Evolutionary conservation across 257 asterid genomes (phyloP), one percentile per base, ranked within the genome.

Genomic region (Forsythia viridissima): DNA sequence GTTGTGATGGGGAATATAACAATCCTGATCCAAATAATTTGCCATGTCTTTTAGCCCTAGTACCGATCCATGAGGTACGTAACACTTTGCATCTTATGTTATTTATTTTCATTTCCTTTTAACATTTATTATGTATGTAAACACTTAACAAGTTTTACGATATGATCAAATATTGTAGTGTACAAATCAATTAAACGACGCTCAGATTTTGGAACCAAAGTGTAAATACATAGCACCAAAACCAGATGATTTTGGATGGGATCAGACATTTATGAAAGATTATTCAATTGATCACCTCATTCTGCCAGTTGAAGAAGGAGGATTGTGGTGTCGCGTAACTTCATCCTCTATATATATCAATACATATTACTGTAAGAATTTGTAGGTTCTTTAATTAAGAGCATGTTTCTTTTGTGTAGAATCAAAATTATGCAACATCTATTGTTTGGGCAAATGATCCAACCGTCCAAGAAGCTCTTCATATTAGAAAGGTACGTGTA

Each of bases 281-380:
- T n/a, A 61, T 13, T 24, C 34, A 20, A 66, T 18, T 8, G 70
- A 75, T 13, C 65, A n/a, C 2, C n/a, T 76, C 8, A 73, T 71
- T 52, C 48, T 39, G 8, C 71, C 42, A 8, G n/a, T 77, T 57
- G 36, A 65, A 30, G 43, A 40, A 37, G 48, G 72, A 15, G 30
- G 20, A 39, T 24, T 75, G 7, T 39, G 81, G 81, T 84, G 87
- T 38, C 82, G 85, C 18, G 87, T 84, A 72, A 71, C 40, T 20
- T 79, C 38, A 0, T 3, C 36, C 12, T 42, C 39, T 43, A n/a
- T n/a, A n/a, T n/a, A n/a, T n/a, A n/a, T n/a, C n/a, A n/a, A n/a
- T n/a, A n/a, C n/a, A n/a, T n/a, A n/a, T n/a, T n/a, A n/a, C n/a
- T n/a, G n/a, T n/a, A n/a, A n/a, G n/a, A n/a, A n/a, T n/a, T n/a